Percentiles rank a stretch among this genome's conserved stretches.
These are phyloP conservation scores for Podochytrium sp. DNA, from an alignment of 192 early-diverging fungal species.

Conservation along the genomic window DNA sequence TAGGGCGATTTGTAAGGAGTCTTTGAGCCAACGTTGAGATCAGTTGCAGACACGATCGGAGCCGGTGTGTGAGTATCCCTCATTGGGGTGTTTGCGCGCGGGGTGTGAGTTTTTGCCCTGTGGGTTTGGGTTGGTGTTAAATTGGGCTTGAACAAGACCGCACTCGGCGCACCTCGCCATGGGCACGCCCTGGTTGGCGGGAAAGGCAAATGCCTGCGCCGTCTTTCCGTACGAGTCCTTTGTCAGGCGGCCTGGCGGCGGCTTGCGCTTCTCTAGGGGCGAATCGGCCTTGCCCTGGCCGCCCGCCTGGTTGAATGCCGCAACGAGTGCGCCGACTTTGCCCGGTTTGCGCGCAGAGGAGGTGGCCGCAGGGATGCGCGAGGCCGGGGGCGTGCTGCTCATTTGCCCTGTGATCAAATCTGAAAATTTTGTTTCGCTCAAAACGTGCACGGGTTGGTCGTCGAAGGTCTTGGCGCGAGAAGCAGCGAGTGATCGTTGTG, in stretches of 20 bases:
- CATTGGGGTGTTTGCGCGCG: not conserved
- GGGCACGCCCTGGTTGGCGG: not conserved
- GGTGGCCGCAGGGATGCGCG: not conserved
- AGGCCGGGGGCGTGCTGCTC: not conserved
- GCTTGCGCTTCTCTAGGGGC: not conserved
- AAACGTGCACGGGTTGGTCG: too few relatives aligned
- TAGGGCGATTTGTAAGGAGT: slow-evolving; percentile 20
- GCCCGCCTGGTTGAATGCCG: slow-evolving; percentile 16
- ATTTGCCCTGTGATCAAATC: too few relatives aligned
- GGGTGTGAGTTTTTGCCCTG: not conserved
- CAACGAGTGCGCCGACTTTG: slow-evolving; percentile 20
- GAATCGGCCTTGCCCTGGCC: not conserved
- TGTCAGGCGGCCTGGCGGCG: not conserved
- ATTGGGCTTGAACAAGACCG: not conserved
- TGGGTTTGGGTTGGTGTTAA: not conserved
- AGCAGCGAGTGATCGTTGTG: too few relatives aligned
- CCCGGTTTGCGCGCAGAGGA: slow-evolving; percentile 1
- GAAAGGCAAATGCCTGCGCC: not conserved
- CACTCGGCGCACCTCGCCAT: not conserved
- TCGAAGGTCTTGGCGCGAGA: too few relatives aligned
- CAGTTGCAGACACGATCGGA: not conserved
- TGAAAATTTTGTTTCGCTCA: too few relatives aligned
- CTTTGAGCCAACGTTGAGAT: slow-evolving; percentile 13
- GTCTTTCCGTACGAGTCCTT: slow-evolving; percentile 7
- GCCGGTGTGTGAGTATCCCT: not conserved